Evolutionary conservation across 2,329 filamentous ascomycete genomes (phyloP), one percentile per base, ranked within the genome.

Genomic region (Sporothrix protearum): DNA sequence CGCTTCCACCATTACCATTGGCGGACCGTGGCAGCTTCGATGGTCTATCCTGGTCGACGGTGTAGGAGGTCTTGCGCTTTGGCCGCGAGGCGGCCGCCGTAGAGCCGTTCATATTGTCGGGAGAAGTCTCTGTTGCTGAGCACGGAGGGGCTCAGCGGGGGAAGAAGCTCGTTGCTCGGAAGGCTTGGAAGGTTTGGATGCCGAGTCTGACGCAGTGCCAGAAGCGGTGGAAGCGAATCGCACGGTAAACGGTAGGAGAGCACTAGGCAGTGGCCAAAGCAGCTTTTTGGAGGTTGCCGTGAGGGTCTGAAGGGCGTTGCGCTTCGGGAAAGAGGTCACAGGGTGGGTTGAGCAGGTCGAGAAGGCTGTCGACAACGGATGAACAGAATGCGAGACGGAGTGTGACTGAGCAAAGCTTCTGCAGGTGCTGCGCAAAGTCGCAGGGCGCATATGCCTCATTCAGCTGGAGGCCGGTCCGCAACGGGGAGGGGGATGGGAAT

Each of bases 1-100:
- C 3, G 39, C 70, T 5, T 42, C 39, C 36, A 47, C 53, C 72
- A 9, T 16, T 36, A 51, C 73, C 72, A 70, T 75, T 77, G 28
- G 76, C 45, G 5, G 76, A 71, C 22, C 75, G 76, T 42, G 73
- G 75, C 57, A 76, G 70, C 71, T 78, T 78, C 9, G 76, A 64
- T 10, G 77, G 77, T 6, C 77, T 76, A 66, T 71, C 73, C 39
- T 73, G 73, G 69, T 73, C 71, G 33, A 68, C 70, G 3, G 67
- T 59, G 39, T 74, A 72, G 16, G 76, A 74, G 28, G 76, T 73
- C 72, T 77, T 77, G 53, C 77, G 76, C 75, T 78, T 78, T 25
- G 72, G 71, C 57, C 76, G 74, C 33, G 74, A 70, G 2, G 75
- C 74, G 1, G 49, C 42, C 2, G 55, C 28, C 19, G 71, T 51